Evolutionary conservation across 495 filamentous ascomycete genomes (phyloP), one percentile per base, ranked within the genome.

Genomic region (Hypomontagnella submonticulosa): DNA sequence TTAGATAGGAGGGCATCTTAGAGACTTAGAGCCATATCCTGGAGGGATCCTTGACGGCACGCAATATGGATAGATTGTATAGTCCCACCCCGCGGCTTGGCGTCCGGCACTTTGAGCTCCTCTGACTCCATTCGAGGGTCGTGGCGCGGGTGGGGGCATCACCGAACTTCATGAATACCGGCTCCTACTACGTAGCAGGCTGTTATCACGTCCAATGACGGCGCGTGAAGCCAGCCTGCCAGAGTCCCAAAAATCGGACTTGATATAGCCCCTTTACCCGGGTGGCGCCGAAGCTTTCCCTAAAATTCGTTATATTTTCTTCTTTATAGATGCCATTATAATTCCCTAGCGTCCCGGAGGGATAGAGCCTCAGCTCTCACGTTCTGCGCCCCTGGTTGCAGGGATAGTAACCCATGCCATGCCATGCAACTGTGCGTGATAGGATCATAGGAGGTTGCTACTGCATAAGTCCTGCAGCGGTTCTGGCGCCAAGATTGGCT

Each of bases 31-130:
- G n/a, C n/a, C n/a, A n/a, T n/a, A n/a, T n/a, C n/a, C n/a, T n/a
- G n/a, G n/a, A n/a, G 34, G 27, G 18, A 50, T 16, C 47, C 47
- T 50, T 50, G 47, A 33, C 47, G 47, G 47, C 47, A 36, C 15
- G 15, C 30, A 50, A 66, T 70, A 70, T 66, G 42, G 62, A 66
- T 70, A 70, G 67, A 70, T 70, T 61, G 62, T 66, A 70, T 66
- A 59, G 56, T 66, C 67, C 56, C 61, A 66, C 67, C 67, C 67
- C 67, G 61, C 57, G 67, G 15, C 67, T 70, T 70, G 67, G 67
- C 67, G 13, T 18, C 66, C 67, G 67, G 67, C 67, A 70, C 67
- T 70, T 66, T 70, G 67, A 61, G 20, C 67, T 66, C 67, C 67
- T 66, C 51, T 63, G 36, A 30, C 67, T 66, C 67, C 67, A 61